Base-by-base conservation (phyloP, 176 grass and related monocot genomes). In the Alopecurus myosuroides region DNA sequence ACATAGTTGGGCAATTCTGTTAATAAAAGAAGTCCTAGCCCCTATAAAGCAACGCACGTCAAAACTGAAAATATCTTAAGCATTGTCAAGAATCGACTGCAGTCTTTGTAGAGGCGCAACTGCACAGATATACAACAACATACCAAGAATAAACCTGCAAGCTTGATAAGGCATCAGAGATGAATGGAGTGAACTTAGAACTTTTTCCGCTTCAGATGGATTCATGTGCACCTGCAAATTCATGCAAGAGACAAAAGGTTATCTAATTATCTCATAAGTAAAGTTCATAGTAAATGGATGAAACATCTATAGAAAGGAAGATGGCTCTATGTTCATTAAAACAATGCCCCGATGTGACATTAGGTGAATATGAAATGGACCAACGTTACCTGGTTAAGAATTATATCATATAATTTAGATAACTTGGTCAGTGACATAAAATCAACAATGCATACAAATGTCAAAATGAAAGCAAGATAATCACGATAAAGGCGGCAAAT, bases 111-210 rank as follows among this genome's bases (percentile, higher is more conserved):
- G 15, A 57, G 39, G 31, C 13, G 82, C 26, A 73, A 82, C 25
- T 70, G 44, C 2, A 81, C 30, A 76, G 77, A 25, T 64, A 62
- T 57, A 35, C 22, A 77, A 86, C 23, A 90, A 63, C 85, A 64
- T 95, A 98, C 97, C 97, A 68, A 98, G 91, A 85, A 98, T 95
- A 86, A 95, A 98, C 53, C 86, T 85, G 91, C 97, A 98, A 39
- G 89, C 77, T 69, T 94, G 91, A 83, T 95, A 98, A 78, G 93
- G 97, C 97, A 98, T 95, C 19, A 86, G 73, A 85, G 97, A 95
- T 28, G 82, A 91, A 81, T 88, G 91, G 76, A 98, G 63, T 20
- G 91, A 89, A 52, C 80, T 56, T 66, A 98, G 91, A 42, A 98
- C 88, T 86, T 84, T 92, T 79, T 98, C 93, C 9, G 91, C 97